Evolutionary conservation across 2,329 filamentous ascomycete species (phyloP), one percentile per base, ranked within the genome.

Genomic region (Monascus ruber): DNA sequence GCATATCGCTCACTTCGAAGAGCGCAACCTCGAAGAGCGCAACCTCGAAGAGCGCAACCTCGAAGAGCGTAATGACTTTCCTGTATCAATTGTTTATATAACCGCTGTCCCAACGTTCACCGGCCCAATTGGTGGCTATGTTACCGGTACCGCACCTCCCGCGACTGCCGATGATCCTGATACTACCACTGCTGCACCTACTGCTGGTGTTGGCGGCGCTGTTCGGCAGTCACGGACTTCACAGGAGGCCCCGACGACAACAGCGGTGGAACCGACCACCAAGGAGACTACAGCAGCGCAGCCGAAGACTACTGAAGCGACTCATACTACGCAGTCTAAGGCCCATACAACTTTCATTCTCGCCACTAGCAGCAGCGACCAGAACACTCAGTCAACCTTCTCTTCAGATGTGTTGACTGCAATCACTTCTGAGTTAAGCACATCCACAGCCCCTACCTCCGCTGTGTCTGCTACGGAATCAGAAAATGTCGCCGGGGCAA

Each of bases 41-140:
- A 32, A 17, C 34, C 17, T 17, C 17, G 44, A 47, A 31, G 38
- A 41, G 38, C 43, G 42, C 33, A 43, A 39, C 8, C 35, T 17
- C 17, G 17, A 39, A 35, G 26, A 25, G 17, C 31, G 31, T 33
- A 40, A 47, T 24, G 41, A 37, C 35, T 31, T 42, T 27, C 35
- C 42, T 42, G 41, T 54, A 9, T 42, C 45, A 8, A 56, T 72
- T 32, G 64, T 76, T 33, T 72, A 75, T 53, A 63, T 74, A 34
- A 76, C 73, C 0, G 62, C 69, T 26, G 49, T 64, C 24, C 63
- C 69, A 39, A 76, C 73, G 31, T 77, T 75, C 46, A 57, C 62
- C 10, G 73, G 71, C 25, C 60, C 63, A 2, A 59, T 73, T 43
- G 70, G 60, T 40, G 69, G 69, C 42, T 72, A 68, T 48, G 59